Evolutionary conservation across 306 rosid genomes (phyloP).

Genomic region (Herpetospermum pedunculosum): DNA sequence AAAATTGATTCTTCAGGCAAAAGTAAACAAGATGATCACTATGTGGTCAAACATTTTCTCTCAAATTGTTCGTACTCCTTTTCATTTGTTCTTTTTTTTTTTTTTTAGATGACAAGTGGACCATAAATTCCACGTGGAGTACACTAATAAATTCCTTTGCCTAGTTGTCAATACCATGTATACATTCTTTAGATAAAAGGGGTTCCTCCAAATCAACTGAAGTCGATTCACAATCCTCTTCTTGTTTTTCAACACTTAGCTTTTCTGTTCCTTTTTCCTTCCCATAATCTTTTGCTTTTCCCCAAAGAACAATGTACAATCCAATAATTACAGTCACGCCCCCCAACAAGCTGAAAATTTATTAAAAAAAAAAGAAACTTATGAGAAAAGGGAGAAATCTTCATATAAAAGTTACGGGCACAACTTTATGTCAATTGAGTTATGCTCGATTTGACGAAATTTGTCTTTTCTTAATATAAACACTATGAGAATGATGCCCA

Average conservation of each 20-base stretch:
- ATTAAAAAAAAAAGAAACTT: background rate
- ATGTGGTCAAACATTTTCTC: too few species aligned
- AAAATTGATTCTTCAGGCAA: too few species aligned
- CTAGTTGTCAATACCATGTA: background rate
- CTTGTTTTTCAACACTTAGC: background rate
- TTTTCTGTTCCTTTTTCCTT: background rate
- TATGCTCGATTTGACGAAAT: too few species aligned
- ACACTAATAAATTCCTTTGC: background rate
- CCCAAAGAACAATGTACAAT: conserved; percentile 49
- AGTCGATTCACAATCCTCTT: background rate
- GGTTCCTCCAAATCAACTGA: conserved; percentile 30
- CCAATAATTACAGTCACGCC: conserved; percentile 35
- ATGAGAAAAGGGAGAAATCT: background rate
- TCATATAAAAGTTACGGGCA: too few species aligned
- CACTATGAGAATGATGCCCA: too few species aligned
- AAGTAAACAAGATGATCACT: too few species aligned
- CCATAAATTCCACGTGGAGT: background rate
- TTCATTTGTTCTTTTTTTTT: background rate
- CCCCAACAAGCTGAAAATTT: conserved; percentile 28
- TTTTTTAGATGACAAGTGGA: background rate
- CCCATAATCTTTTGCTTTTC: conserved; percentile 27
- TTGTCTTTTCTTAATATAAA: too few species aligned
- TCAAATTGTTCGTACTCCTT: too few species aligned
- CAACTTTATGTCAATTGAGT: too few species aligned
- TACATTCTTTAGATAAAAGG: conserved; percentile 11